phyloP scores from a whole-genome alignment of 176 grass and related monocot species.

The bread wheat (Triticum aestivum) region DNA sequence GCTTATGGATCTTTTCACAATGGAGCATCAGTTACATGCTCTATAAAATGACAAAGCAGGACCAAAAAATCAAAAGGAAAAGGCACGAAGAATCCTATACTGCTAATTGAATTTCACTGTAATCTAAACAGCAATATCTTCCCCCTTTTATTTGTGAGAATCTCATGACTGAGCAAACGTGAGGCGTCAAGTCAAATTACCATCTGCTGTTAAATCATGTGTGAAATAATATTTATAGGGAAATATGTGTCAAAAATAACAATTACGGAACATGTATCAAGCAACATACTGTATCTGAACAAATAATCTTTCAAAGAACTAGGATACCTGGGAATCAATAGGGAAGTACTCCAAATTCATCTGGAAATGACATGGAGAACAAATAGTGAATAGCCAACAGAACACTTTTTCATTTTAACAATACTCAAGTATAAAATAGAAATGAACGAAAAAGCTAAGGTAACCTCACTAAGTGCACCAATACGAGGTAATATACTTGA shows the following conservation, averaged over 20 bases:
- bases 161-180: conserved; percentile 2
- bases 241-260: conserved; percentile 4
- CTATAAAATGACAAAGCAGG: neutral
- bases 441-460: conserved; percentile 15
- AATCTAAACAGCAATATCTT: neutral
- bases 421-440: conserved; percentile 18
- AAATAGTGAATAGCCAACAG: conserved; percentile 24
- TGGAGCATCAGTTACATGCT: neutral
- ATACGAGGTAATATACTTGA: conserved; percentile 86
- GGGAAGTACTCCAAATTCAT: conserved; percentile 99
- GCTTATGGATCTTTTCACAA: neutral
- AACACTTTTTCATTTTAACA: conserved; percentile 27
- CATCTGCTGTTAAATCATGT: neutral
- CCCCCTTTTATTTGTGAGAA: conserved; percentile 3
- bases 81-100: neutral
- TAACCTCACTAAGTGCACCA: conserved; percentile 87
- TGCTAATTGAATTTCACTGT: neutral
- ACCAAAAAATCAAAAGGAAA: neutral
- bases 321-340: conserved; percentile 94
- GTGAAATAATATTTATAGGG: neutral
- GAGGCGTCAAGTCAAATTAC: neutral
- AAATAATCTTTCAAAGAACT: neutral
- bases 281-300: neutral
- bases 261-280: conserved; percentile 13
- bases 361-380: conserved; percentile 49